Percentiles rank a stretch among this genome's conserved stretches.
phyloP scores from a whole-genome alignment of 176 grass and related monocot species.

The Carex pumila region DNA sequence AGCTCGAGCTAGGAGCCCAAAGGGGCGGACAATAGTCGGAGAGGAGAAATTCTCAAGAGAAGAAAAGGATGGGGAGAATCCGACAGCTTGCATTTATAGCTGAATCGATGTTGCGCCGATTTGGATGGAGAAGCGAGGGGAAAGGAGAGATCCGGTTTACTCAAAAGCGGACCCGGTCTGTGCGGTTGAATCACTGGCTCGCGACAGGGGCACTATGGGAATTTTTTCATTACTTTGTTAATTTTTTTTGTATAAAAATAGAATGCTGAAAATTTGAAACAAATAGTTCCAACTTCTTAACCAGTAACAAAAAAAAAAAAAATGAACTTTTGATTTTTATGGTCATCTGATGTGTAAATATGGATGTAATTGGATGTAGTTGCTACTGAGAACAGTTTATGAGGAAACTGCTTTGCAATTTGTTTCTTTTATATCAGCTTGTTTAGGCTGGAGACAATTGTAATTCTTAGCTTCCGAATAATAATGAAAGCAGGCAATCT shows the following conservation, averaged over 20 bases:
- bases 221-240: neutral
- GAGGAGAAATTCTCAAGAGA: conserved; percentile 2
- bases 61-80: neutral
- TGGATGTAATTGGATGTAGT: too few relatives aligned
- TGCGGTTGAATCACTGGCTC: neutral
- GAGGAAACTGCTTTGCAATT: too few relatives aligned
- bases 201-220: neutral
- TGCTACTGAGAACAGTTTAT: too few relatives aligned
- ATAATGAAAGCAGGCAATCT: too few relatives aligned
- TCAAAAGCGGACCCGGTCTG: neutral
- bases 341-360: too few relatives aligned
- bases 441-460: too few relatives aligned
- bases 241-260: neutral
- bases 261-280: neutral
- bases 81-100: neutral
- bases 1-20: neutral
- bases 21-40: conserved; percentile 14
- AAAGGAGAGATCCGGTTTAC: conserved; percentile 3
- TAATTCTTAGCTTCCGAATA: too few relatives aligned
- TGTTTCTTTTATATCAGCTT: too few relatives aligned
- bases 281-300: neutral
- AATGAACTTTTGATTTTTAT: too few relatives aligned
- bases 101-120: neutral
- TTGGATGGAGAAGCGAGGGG: conserved; percentile 3
- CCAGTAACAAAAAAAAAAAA: neutral